phyloP scores from a whole-genome alignment of 768 basidiomycete genomes.

The Paxillus rubicundulus region DNA sequence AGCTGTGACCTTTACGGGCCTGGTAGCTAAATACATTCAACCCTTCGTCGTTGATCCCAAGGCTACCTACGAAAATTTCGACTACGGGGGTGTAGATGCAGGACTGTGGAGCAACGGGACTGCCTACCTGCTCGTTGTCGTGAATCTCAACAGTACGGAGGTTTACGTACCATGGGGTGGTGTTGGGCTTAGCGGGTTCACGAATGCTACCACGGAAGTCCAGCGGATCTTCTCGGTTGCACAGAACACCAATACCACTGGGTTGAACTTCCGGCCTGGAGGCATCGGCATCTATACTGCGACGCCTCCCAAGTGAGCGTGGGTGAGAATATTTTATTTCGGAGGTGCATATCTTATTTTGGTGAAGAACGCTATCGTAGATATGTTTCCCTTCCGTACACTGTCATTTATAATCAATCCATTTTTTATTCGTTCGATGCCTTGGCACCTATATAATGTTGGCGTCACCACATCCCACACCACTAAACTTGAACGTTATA shows the following conservation, averaged over 20 bases:
- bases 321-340: no score
- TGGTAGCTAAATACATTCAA: conserved; percentile 11
- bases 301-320: conserved; percentile 1
- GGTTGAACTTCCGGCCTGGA: conserved; percentile 14
- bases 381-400: no score
- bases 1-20: neutral
- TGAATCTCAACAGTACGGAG: conserved; percentile 1
- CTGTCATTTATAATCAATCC: no score
- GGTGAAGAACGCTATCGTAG: no score
- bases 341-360: no score
- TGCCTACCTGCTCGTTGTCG: conserved; percentile 20
- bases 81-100: conserved; percentile 20
- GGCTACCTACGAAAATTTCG: conserved; percentile 7
- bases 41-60: conserved; percentile 21
- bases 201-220: conserved; percentile 19
- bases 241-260: conserved; percentile 20
- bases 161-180: conserved; percentile 17
- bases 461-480: no score
- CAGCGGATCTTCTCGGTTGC: conserved; percentile 11
- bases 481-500: no score
- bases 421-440: no score
- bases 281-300: conserved; percentile 24
- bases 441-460: no score
- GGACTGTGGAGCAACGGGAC: conserved; percentile 24
- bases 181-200: conserved; percentile 15